Conservation (phyloP, 345 rosid genomes). For the Psidium guajava region DNA sequence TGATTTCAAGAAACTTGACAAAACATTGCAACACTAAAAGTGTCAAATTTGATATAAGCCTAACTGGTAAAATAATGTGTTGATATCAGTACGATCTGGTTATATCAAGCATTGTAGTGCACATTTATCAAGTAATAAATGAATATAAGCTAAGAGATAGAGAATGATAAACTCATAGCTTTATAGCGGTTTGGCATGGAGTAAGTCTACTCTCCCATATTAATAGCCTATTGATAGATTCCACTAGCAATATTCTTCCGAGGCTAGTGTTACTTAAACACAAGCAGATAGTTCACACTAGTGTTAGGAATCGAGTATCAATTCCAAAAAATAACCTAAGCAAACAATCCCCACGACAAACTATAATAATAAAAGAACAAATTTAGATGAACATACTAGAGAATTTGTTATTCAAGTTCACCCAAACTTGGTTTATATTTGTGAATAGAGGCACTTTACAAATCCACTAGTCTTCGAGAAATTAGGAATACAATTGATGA, state of each 20-base stretch:
- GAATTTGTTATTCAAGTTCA: too few species aligned
- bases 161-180: not conserved
- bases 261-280: too few species aligned
- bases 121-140: too few species aligned
- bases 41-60: not conserved
- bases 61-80: not conserved
- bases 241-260: too few species aligned
- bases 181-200: not conserved
- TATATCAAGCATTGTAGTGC: not conserved
- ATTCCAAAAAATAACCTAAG: not conserved
- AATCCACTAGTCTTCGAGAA: too few species aligned
- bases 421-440: too few species aligned
- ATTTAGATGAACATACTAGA: too few species aligned
- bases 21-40: not conserved
- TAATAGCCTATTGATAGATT: too few species aligned
- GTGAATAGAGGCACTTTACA: accelerated
- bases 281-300: too few species aligned
- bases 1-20: not conserved
- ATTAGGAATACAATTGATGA: too few species aligned
- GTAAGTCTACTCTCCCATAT: not conserved
- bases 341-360: too few species aligned
- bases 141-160: not conserved
- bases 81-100: not conserved
- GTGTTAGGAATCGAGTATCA: not conserved
- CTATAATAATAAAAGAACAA: too few species aligned